Evolutionary conservation across 1,139 yeast species (phyloP).

Genomic region (Suhomyces bolitotheri): DNA sequence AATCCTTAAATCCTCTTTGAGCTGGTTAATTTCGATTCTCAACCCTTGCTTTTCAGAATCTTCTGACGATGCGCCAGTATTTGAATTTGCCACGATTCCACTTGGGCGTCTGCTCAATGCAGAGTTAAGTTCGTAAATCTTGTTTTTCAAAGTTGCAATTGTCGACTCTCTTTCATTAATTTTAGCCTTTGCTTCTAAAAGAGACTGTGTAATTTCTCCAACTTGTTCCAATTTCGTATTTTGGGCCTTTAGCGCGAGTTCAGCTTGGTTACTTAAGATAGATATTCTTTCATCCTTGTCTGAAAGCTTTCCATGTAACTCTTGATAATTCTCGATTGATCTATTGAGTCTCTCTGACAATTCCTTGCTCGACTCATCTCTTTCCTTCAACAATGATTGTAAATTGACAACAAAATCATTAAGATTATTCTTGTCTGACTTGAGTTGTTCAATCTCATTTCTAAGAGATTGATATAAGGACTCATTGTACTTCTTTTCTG

Average conservation of each 20-base stretch:
- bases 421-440: constrained; percentile 60
- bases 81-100: constrained; percentile 3
- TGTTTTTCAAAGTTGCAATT: constrained; percentile 24
- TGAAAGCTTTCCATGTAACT: constrained; percentile 49
- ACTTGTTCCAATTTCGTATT: constrained; percentile 67
- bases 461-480: constrained; percentile 54
- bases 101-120: constrained; percentile 12
- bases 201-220: constrained; percentile 46
- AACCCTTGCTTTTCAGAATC: constrained; percentile 14
- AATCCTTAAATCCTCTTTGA: constrained; percentile 37
- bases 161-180: constrained; percentile 32
- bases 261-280: constrained; percentile 51
- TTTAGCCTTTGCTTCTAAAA: constrained; percentile 43
- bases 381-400: constrained; percentile 62
- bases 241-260: constrained; percentile 59
- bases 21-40: constrained; percentile 32
- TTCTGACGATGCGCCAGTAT: constrained; percentile 3
- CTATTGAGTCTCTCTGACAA: constrained; percentile 50
- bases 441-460: constrained; percentile 54
- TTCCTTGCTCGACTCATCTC: constrained; percentile 55
- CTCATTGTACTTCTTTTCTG: constrained; percentile 56
- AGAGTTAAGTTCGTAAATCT: constrained; percentile 22
- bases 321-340: constrained; percentile 55
- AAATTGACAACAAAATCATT: constrained; percentile 61
- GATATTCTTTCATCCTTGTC: constrained; percentile 52